These are phyloP conservation scores for Pichia manshurica DNA, from an alignment of 805 yeast species.

Conservation along the genomic window DNA sequence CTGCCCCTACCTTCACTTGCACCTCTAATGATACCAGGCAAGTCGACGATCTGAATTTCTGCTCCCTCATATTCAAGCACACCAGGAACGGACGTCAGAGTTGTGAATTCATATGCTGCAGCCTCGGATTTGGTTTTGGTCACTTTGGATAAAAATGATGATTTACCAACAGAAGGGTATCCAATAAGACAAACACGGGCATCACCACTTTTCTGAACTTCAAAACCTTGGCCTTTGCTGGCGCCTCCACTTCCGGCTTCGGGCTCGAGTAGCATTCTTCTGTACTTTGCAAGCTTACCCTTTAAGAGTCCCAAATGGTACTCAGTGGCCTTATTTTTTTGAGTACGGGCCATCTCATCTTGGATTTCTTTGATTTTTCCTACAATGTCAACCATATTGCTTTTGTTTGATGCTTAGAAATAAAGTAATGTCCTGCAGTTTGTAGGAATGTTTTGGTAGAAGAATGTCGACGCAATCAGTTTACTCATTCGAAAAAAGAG, in stretches of 20 bases:
- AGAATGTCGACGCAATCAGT: too few species aligned
- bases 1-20: constrained; percentile 97
- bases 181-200: constrained; percentile 95
- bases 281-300: constrained; percentile 88
- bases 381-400: constrained; percentile 28
- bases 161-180: constrained; percentile 96
- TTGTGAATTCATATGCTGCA: constrained; percentile 92
- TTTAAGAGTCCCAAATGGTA: constrained; percentile 90
- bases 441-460: background rate
- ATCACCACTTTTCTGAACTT: constrained; percentile 92
- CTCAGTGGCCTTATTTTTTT: constrained; percentile 96
- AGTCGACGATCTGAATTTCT: constrained; percentile 93
- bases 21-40: constrained; percentile 96
- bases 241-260: constrained; percentile 61
- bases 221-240: constrained; percentile 77
- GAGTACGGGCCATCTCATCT: constrained; percentile 90
- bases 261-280: constrained; percentile 89
- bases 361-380: constrained; percentile 87
- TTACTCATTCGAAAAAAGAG: background rate
- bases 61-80: constrained; percentile 94
- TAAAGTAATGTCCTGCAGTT: background rate
- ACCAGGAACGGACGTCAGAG: constrained; percentile 95
- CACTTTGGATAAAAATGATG: constrained; percentile 80
- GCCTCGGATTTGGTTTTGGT: constrained; percentile 93
- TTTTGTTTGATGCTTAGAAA: too few species aligned